Conservation (phyloP, 2,329 filamentous ascomycete genomes). For the Clonostachys rhizophaga region DNA sequence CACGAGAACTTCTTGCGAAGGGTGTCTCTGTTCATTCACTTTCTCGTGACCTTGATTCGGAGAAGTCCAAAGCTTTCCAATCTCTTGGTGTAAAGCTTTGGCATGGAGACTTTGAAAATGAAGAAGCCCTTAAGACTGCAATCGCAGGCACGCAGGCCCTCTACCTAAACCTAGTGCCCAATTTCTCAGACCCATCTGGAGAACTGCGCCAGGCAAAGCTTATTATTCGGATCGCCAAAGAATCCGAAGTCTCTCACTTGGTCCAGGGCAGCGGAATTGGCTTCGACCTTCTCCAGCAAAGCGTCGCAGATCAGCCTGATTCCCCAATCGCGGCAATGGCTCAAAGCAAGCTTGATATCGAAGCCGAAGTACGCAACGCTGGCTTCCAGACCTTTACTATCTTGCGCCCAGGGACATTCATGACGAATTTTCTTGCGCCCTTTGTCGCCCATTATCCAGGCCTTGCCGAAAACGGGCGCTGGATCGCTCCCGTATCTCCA, state of each 20-base stretch:
- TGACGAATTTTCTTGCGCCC: slow-evolving; percentile 41
- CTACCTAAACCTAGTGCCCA: slow-evolving; percentile 25
- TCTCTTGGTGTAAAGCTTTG: slow-evolving; percentile 23
- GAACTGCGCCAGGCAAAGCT: slow-evolving; percentile 19
- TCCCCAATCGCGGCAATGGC: slow-evolving; percentile 14
- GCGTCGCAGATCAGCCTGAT: slow-evolving; percentile 5
- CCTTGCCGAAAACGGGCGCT: slow-evolving; percentile 27
- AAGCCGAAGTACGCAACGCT: slow-evolving; percentile 22
- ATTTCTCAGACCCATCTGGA: slow-evolving; percentile 17
- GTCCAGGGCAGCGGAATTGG: slow-evolving; percentile 27
- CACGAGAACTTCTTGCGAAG: slow-evolving; percentile 20
- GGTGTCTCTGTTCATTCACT: slow-evolving; percentile 23
- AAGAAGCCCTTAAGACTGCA: slow-evolving; percentile 16
- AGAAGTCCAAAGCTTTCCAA: slow-evolving; percentile 17
- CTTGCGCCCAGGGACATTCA: slow-evolving; percentile 44
- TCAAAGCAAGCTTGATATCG: slow-evolving; percentile 33
- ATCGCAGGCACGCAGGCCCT: slow-evolving; percentile 19
- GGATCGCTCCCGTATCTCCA: slow-evolving; percentile 23
- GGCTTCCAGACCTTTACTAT: slow-evolving; percentile 40
- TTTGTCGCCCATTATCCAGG: slow-evolving; percentile 27
- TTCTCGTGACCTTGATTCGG: slow-evolving; percentile 19
- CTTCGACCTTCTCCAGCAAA: slow-evolving; percentile 13
- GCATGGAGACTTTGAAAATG: slow-evolving; percentile 24
- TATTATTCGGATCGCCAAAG: slow-evolving; percentile 28
- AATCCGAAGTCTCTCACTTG: slow-evolving; percentile 27